phyloP scores from a whole-genome alignment of 345 rosid genomes.

The Jatropha curcas region DNA sequence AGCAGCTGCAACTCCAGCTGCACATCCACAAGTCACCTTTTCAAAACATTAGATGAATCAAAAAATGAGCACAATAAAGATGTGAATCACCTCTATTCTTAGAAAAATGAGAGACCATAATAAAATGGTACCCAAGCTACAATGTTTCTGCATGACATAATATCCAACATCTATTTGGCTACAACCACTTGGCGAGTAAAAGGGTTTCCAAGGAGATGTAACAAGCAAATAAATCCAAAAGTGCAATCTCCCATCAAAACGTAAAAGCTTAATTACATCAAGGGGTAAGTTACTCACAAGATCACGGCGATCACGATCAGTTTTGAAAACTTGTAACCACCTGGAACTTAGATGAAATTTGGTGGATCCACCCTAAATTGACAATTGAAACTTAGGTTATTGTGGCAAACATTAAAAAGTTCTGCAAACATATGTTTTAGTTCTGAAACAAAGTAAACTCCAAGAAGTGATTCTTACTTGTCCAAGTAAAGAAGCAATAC shows the following conservation, averaged over 20 bases:
- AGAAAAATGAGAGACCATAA: background rate
- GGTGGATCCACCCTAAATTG: conserved; percentile 86
- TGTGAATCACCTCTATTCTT: conserved; percentile 20
- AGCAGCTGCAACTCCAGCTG: conserved; percentile 99
- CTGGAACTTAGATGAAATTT: conserved; percentile 85
- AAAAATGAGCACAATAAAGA: conserved; percentile 26
- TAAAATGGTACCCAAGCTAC: background rate
- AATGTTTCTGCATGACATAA: too few species aligned
- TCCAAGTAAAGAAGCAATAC: conserved; percentile 98
- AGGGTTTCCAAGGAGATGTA: background rate
- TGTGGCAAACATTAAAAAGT: conserved; percentile 6
- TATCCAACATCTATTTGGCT: background rate
- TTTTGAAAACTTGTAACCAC: conserved; percentile 91
- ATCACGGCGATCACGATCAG: conserved; percentile 92
- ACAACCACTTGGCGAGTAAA: conserved; percentile 7
- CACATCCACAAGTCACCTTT: conserved; percentile 99
- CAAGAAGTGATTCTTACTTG: conserved; percentile 51
- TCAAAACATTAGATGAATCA: conserved; percentile 42
- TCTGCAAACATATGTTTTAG: background rate
- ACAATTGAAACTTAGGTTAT: conserved; percentile 7
- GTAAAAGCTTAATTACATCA: background rate
- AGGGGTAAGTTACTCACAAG: conserved; percentile 55
- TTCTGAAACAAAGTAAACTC: background rate
- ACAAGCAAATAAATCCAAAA: background rate
- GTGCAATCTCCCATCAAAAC: background rate